phyloP scores from a whole-genome alignment of 306 rosid species.

The Cicer cuneatum region DNA sequence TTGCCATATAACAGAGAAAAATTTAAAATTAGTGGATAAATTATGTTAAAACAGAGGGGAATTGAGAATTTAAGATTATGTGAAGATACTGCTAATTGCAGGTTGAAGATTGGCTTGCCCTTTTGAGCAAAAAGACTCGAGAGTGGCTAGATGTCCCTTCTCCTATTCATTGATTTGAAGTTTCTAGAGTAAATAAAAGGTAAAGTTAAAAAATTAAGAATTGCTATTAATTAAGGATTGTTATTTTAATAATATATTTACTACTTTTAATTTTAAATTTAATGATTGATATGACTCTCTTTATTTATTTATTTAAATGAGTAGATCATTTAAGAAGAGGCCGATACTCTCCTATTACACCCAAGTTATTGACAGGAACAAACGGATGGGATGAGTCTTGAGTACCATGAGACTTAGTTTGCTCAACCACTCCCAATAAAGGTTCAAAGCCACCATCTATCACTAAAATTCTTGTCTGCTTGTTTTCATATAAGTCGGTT shows the following conservation, averaged over 20 bases:
- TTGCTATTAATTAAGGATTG: too few relatives aligned
- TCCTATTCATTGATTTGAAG: too few relatives aligned
- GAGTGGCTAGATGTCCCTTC: conserved; percentile 1
- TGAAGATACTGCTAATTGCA: neutral
- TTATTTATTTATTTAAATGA: too few relatives aligned
- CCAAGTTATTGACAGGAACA: conserved; percentile 30
- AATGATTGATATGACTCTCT: too few relatives aligned
- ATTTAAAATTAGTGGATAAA: neutral
- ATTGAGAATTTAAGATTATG: neutral
- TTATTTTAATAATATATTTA: too few relatives aligned
- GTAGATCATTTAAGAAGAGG: too few relatives aligned
- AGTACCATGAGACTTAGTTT: conserved; percentile 7
- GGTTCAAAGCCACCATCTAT: conserved; percentile 26
- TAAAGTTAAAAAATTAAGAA: too few relatives aligned
- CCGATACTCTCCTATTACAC: neutral
- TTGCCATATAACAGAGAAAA: neutral
- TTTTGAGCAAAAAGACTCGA: neutral
- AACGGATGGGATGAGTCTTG: neutral
- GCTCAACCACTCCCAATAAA: conserved; percentile 35
- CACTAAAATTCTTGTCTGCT: conserved; percentile 28
- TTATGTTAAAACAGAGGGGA: neutral
- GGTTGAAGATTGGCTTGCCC: conserved; percentile 14
- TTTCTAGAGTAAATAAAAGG: too few relatives aligned
- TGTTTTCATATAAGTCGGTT: conserved; percentile 42
- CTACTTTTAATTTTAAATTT: too few relatives aligned